Percentiles rank a stretch among this genome's conserved stretches.
Evolutionary conservation across 495 filamentous ascomycete genomes (phyloP).

Genomic region (Trichoderma asperelloides): DNA sequence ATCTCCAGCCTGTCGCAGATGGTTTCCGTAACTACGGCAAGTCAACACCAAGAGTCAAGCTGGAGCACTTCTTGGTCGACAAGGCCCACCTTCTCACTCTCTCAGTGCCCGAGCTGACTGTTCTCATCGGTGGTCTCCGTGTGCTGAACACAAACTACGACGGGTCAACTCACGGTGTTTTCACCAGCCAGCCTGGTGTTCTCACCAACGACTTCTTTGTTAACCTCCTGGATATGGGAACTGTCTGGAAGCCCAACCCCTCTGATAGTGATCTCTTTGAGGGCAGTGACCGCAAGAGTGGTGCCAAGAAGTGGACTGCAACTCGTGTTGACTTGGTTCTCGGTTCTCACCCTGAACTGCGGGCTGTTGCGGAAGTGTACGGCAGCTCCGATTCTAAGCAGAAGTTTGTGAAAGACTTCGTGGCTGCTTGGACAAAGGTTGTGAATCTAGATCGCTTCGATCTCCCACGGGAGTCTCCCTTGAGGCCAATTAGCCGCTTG

Average conservation of each 20-base stretch:
- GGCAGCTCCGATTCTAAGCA: conserved; percentile 42
- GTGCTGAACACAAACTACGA: conserved; percentile 58
- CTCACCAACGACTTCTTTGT: conserved; percentile 71
- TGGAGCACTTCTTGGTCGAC: conserved; percentile 61
- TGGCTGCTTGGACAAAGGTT: conserved; percentile 62
- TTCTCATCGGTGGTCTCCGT: conserved; percentile 58
- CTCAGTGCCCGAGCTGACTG: conserved; percentile 57
- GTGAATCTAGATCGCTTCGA: conserved; percentile 64
- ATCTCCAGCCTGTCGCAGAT: conserved; percentile 54
- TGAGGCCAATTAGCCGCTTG: conserved; percentile 1
- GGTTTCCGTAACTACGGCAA: conserved; percentile 70
- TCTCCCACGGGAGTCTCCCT: conserved; percentile 17
- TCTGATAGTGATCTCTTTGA: conserved; percentile 44
- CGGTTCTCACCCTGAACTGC: conserved; percentile 61
- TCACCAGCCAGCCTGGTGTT: conserved; percentile 53
- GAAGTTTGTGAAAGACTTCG: conserved; percentile 62
- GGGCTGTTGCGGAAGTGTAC: conserved; percentile 60
- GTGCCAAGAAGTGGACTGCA: conserved; percentile 56
- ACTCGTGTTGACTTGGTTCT: conserved; percentile 62
- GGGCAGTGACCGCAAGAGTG: conserved; percentile 57
- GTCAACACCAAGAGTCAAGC: conserved; percentile 45
- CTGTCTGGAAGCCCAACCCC: conserved; percentile 48
- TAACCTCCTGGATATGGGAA: conserved; percentile 59
- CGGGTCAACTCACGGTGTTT: conserved; percentile 50
- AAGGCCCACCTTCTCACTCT: conserved; percentile 57